Evolutionary conservation across 2,329 filamentous ascomycete genomes (phyloP).

Genomic region (Neonectria punicea): DNA sequence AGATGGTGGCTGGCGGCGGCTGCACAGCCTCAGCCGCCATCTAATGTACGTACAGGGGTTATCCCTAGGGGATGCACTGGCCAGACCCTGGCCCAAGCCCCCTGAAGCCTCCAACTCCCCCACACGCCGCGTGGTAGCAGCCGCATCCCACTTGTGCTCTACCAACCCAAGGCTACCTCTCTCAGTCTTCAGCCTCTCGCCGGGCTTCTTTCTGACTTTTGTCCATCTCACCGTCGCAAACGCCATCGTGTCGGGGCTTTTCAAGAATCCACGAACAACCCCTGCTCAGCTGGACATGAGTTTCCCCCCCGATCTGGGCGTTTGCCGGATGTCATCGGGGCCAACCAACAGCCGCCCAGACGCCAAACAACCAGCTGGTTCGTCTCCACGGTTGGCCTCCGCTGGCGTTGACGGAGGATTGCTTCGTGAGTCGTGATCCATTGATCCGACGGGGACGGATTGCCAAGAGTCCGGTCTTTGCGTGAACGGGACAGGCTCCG

Average conservation of each 20-base stretch:
- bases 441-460: neutral
- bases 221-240: neutral
- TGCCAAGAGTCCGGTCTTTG: neutral
- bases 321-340: neutral
- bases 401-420: neutral
- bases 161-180: conserved; percentile 1
- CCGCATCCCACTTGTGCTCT: conserved; percentile 10
- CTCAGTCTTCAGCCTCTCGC: neutral
- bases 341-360: neutral
- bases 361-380: neutral
- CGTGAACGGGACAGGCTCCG: neutral
- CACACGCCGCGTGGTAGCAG: conserved; percentile 19
- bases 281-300: conserved; percentile 30
- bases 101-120: neutral
- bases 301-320: conserved; percentile 8
- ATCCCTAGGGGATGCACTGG: neutral
- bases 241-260: conserved; percentile 4
- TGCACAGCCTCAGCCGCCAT: conserved; percentile 19
- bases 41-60: neutral
- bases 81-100: conserved; percentile 6
- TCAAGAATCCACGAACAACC: neutral
- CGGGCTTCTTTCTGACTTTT: neutral
- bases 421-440: neutral
- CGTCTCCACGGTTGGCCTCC: neutral
- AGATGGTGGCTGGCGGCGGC: conserved; percentile 23